Evolutionary conservation across 371 early-diverging fungal species (phyloP), one percentile per base, ranked within the genome.

Genomic region (Circinella minor): DNA sequence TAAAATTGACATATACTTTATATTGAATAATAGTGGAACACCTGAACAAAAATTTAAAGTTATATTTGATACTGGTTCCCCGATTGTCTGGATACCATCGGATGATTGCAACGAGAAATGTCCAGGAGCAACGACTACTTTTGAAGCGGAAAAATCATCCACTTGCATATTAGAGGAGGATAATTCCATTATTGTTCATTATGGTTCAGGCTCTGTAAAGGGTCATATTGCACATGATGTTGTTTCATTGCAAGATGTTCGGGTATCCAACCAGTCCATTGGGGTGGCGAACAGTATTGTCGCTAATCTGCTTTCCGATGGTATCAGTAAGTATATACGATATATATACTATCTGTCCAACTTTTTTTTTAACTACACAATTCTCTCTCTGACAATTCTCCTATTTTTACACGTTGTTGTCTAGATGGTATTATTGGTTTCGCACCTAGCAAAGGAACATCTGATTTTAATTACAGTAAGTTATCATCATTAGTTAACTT

Each of bases 21-120:
- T 20, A 6, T 43, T 27, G 27, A 17, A 66, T 36, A 5, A 61
- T 18, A 68, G 73, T 36, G 96, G 96, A 38, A 91, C 93, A 15
- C 98, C 97, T 17, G 81, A 89, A 36, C 97, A 98, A 80, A 86
- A 77, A 9, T 98, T 98, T 83, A 90, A 90, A 36, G 95, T 97
- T 37, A 92, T 99, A 15, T 94, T 97, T 67, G 98, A 98, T 80
- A 97, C 98, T 9, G 98, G 73, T 5, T 68, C 73, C 4, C 60
- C 69, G 6, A n/a, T 69, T 18, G 11, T 68, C 38, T 73, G 73
- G 69, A 27, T 68, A 2, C 66, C 73, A 11, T 68, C 65, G 0
- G 15, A 9, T 17, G n/a, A 34, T n/a, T 67, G 67, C 34, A 14
- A 55, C 9, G 49, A 65, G 0, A 15, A 61, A 0, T 57, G 66